Evolutionary conservation across 805 yeast genomes (phyloP), one percentile per base, ranked within the genome.

Genomic region (Candida verbasci): DNA sequence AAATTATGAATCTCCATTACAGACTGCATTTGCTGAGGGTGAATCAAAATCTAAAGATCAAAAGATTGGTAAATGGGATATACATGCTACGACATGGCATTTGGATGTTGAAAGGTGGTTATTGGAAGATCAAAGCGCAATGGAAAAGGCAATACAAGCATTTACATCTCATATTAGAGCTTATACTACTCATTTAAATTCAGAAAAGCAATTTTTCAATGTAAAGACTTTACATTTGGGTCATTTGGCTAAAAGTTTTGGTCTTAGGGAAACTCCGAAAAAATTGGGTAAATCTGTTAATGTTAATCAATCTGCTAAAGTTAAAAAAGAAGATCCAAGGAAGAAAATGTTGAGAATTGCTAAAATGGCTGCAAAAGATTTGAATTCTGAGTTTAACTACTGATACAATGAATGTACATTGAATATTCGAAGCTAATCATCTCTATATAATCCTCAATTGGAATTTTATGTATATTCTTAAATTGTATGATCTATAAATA

Each of bases 11-110:
- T 36, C 39, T 4, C 34, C 60, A 6, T 52, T 67, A 24, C 48
- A 56, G 27, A 46, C 48, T 6, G 65, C 65, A 4, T 67, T 65
- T 48, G 66, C 65, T 3, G 64, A 60, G 24, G 62, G 62, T 32
- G 31, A 43, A 22, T 56, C 49, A 31, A 74, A 67, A 35, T 54
- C 62, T 7, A 65, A 48, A 46, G 42, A 34, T 53, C 54, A 37
- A 52, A 66, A 42, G 62, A 62, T 74, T 48, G 53, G 63, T 10
- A 70, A 74, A 47, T 94, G 97, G 97, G 97, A 91, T 56, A 78
- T 80, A 20, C 86, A 84, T 49, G 98, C 97, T 4, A 94, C 99
- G 0, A 86, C 96, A 2, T 91, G 94, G 91, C 99, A 93, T 55
- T 68, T 93, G 47, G 79, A 83, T 38, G 75, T 88, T 9, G 99